These are phyloP conservation scores for Linaria vulgaris DNA, from an alignment of 257 asterid species.

Conservation along the genomic window DNA sequence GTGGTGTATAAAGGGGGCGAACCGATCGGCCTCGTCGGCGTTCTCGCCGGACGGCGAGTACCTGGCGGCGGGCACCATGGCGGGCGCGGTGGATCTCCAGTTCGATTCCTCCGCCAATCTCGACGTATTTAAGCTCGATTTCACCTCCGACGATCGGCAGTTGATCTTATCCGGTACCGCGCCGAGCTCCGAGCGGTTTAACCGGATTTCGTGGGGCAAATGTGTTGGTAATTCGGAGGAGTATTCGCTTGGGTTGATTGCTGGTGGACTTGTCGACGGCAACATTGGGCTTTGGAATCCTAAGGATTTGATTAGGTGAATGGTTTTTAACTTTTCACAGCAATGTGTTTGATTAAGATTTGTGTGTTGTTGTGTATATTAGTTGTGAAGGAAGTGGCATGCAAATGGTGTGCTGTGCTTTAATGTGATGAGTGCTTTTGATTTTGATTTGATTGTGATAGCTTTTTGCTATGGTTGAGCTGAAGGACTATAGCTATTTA, in stretches of 20 bases:
- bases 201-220: conserved; percentile 64
- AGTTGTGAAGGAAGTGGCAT: not conserved
- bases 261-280: conserved; percentile 72
- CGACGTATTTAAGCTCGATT: conserved; percentile 61
- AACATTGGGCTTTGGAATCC: conserved; percentile 75
- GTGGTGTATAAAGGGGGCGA: conserved; percentile 53
- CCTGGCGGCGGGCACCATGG: conserved; percentile 76
- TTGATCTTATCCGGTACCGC: conserved; percentile 42
- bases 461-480: not conserved
- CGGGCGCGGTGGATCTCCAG: conserved; percentile 74
- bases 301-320: conserved; percentile 50
- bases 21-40: conserved; percentile 65
- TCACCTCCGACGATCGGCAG: conserved; percentile 51
- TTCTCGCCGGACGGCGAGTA: conserved; percentile 60
- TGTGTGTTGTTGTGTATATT: not conserved
- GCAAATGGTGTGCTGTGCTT: not conserved
- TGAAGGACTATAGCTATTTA: too few relatives aligned
- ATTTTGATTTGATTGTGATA: too few relatives aligned
- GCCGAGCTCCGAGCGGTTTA: conserved; percentile 55
- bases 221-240: conserved; percentile 37
- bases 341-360: not conserved
- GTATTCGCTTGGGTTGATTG: conserved; percentile 54
- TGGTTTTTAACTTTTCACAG: not conserved
- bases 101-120: conserved; percentile 68
- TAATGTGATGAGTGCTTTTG: too few relatives aligned